These are phyloP conservation scores for Pichia sp. DNA, from an alignment of 1,139 yeast genomes.

Conservation along the genomic window DNA sequence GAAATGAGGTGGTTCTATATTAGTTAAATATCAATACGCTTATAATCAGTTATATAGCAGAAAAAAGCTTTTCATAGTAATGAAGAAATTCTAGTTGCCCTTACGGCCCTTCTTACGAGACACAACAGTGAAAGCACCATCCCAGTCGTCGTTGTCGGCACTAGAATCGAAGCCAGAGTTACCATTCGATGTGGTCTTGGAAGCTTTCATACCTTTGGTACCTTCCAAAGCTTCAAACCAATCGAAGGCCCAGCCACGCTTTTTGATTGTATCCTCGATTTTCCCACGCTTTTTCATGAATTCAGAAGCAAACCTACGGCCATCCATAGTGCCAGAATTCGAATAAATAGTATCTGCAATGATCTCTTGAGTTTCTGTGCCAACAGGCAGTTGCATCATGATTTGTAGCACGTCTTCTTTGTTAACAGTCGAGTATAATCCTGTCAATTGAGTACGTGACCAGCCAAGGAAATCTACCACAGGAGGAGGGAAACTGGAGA, in stretches of 20 bases:
- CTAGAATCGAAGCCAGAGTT: background rate
- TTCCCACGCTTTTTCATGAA: slow-evolving; percentile 71
- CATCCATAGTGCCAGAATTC: slow-evolving; percentile 89
- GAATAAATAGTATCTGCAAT: slow-evolving; percentile 91
- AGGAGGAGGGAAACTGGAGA: slow-evolving; percentile 25
- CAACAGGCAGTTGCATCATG: slow-evolving; percentile 72
- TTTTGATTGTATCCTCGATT: slow-evolving; percentile 56
- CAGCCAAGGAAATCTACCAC: slow-evolving; percentile 72
- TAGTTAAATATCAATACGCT: background rate
- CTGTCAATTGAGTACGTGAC: slow-evolving; percentile 75
- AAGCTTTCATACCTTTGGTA: slow-evolving; percentile 6
- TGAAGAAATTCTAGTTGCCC: slow-evolving; percentile 25
- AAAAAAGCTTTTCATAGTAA: background rate
- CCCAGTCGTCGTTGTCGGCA: slow-evolving; percentile 64
- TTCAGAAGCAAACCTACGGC: slow-evolving; percentile 88
- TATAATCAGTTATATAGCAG: background rate
- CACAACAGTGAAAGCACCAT: slow-evolving; percentile 52
- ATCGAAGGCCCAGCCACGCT: slow-evolving; percentile 43
- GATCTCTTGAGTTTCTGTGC: slow-evolving; percentile 71
- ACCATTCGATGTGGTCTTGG: background rate
- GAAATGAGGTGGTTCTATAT: background rate
- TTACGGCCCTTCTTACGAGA: slow-evolving; percentile 61
- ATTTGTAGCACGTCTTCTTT: slow-evolving; percentile 74
- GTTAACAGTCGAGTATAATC: slow-evolving; percentile 69
- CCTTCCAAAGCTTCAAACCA: slow-evolving; percentile 55